Evolutionary conservation across 2,329 filamentous ascomycete species (phyloP), one percentile per base, ranked within the genome.

Genomic region (Fusarium sublunatum): DNA sequence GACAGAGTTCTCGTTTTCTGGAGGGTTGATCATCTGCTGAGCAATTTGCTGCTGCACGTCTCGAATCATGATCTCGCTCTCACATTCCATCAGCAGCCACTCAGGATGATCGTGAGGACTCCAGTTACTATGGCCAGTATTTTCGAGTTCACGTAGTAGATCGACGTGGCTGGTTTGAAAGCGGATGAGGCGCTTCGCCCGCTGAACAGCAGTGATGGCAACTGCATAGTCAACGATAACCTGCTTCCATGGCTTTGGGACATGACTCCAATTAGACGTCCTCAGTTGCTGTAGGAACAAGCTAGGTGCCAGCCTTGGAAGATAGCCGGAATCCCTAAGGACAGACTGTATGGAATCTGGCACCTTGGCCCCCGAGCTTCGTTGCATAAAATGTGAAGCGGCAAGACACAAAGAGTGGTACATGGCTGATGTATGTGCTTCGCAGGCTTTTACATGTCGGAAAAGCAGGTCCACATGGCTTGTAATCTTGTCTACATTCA

Each of bases 81-180:
- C 88, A 1, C 88, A 76, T 69, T 92, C 88, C 0, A 92, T 57
- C 0, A 92, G 74, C 0, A 92, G 75, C 57, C 79, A 86, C 22
- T 91, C 88, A 0, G 88, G 87, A 34, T 78, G 74, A 0, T 83
- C 58, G 0, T 69, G 9, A 0, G 83, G 81, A 6, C 81, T 65
- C 86, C 88, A 91, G 9, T 82, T 84, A 2, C 68, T 63, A 58
- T 88, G 86, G 0, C 87, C 88, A 0, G 61, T 13, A 52, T 87
- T 88, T 3, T 65, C 36, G 0, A 82, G 55, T 57, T 86, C 84
- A 9, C 65, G 74, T 0, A 76, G 34, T 0, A 85, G 64, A 5
- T 78, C 76, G 1, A 58, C 51, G 3, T 53, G 47, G 15, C 73
- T 76, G 2, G 53, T 32, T 13, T 38, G 43, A 1, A 64, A 56